Percentiles rank a stretch among this genome's conserved stretches.
Conservation (phyloP, 768 basidiomycete genomes). For the Lentinula guzmanii region DNA sequence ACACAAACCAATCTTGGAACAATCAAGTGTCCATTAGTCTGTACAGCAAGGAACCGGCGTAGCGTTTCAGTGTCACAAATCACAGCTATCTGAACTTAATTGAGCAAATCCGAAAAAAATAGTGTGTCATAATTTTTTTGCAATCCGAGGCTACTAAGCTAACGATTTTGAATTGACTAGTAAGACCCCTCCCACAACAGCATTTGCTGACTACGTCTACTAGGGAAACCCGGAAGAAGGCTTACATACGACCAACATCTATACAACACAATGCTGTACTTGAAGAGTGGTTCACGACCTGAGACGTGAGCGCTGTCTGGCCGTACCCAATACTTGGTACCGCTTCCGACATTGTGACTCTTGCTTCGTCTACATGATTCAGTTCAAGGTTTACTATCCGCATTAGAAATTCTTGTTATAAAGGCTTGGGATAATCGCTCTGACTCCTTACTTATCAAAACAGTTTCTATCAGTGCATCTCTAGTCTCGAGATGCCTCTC, state of each 20-base stretch:
- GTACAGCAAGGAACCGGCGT: not conserved
- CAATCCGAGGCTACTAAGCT: not conserved
- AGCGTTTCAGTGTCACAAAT: not conserved
- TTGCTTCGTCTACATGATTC: not conserved
- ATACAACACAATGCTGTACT: conserved; percentile 1
- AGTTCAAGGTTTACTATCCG: not conserved
- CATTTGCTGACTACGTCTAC: no score
- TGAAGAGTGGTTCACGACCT: not conserved
- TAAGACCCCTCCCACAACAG: not conserved
- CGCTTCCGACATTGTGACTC: conserved; percentile 5
- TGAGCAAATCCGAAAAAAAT: not conserved
- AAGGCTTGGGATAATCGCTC: not conserved
- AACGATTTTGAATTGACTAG: not conserved
- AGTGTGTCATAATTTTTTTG: not conserved
- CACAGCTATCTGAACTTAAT: not conserved
- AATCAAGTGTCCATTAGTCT: not conserved
- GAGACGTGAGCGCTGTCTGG: conserved; percentile 5
- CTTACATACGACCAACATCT: not conserved
- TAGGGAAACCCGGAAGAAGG: not conserved
- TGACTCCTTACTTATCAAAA: not conserved
- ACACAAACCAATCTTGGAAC: not conserved
- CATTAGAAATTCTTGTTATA: not conserved
- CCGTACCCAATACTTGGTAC: not conserved
- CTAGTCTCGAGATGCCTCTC: not conserved
- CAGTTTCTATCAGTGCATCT: not conserved